Base-by-base conservation (phyloP, 1,284 basidiomycete genomes). In the Cutaneotrichosporon spelunceum region DNA sequence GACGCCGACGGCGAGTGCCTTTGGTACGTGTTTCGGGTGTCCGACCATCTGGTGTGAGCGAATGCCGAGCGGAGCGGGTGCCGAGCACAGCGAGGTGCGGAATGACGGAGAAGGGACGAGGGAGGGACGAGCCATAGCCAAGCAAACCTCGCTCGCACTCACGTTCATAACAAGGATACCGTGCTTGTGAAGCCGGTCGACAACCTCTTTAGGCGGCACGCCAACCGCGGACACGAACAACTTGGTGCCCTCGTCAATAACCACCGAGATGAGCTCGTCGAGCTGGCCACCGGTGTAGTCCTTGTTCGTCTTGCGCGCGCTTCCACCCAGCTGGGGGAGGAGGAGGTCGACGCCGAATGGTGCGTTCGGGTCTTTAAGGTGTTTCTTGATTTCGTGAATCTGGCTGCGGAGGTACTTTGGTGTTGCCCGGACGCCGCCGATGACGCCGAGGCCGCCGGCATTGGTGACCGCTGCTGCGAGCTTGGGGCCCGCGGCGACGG, bases 261-360 rank as follows among this genome's bases (percentile, higher is more conserved):
- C 91, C 57, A 93, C 87, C 64, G 91, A 84, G 59, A 93, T 84
- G 42, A 93, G 84, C 29, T 89, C 87, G 44, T 75, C 68, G 13
- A 75, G 67, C 16, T 89, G 82, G n/a, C 91, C 90, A 66, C 88
- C 87, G 36, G 88, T 91, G 59, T 73, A 75, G 59, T 72, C 70
- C 62, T 71, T 72, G 75, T 93, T 93, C 26, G 90, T 93, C 82
- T 90, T 91, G 66, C 91, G 84, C 10, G 91, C 91, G 65, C 77
- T 85, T 30, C 87, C 88, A 30, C 89, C 90, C 23, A 93, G 84
- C 70, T 90, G 87, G 16, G 91, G 92, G 34, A 93, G 81, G 33
- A 93, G 84, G 54, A 93, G 81, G 74, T 94, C 91, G 53, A 94
- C 89, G 60, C 91, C 92, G 69, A 93, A 94, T 1, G 91, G 82